Conservation (phyloP, 2,329 filamentous ascomycete species). For the Teratosphaeriaceae sp. region DNA sequence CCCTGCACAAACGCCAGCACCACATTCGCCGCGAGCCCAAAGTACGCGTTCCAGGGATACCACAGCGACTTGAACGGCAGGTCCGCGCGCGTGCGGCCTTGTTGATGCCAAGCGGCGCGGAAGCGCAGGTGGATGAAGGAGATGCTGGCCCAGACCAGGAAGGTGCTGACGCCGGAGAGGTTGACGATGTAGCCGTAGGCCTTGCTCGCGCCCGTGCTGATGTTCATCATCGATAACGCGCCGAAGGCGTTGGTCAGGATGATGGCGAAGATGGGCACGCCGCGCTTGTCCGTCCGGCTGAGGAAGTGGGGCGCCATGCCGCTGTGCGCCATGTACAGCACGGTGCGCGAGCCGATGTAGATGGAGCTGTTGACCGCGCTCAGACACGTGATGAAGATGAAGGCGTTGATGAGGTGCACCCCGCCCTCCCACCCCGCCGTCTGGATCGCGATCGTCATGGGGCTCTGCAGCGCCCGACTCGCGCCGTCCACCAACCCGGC, state of each 20-base stretch:
- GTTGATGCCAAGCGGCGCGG: constrained; percentile 54
- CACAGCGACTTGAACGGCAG: constrained; percentile 43
- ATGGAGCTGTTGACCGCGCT: constrained; percentile 66
- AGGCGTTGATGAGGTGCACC: constrained; percentile 70
- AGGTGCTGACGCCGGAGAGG: constrained; percentile 62
- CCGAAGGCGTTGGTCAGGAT: constrained; percentile 65
- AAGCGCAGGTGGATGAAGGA: constrained; percentile 67
- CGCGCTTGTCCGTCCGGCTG: constrained; percentile 59
- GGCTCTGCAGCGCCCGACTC: constrained; percentile 60
- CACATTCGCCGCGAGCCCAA: constrained; percentile 42
- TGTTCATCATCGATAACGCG: constrained; percentile 65
- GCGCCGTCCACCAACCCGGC: constrained; percentile 54
- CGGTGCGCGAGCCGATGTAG: constrained; percentile 68
- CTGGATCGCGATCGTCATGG: constrained; percentile 67
- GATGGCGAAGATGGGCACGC: constrained; percentile 54
- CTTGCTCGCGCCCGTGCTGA: constrained; percentile 57
- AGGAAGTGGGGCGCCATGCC: constrained; percentile 64
- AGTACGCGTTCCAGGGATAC: constrained; percentile 48
- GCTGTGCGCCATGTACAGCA: constrained; percentile 69
- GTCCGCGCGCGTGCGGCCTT: constrained; percentile 48
- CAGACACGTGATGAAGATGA: constrained; percentile 63
- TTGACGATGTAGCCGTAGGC: constrained; percentile 67
- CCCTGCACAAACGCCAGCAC: constrained; percentile 48
- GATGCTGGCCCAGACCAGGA: constrained; percentile 66
- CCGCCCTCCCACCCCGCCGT: constrained; percentile 68